Evolutionary conservation across 805 yeast genomes (phyloP), one percentile per base, ranked within the genome.

Genomic region (Kregervanrija fluxuum): DNA sequence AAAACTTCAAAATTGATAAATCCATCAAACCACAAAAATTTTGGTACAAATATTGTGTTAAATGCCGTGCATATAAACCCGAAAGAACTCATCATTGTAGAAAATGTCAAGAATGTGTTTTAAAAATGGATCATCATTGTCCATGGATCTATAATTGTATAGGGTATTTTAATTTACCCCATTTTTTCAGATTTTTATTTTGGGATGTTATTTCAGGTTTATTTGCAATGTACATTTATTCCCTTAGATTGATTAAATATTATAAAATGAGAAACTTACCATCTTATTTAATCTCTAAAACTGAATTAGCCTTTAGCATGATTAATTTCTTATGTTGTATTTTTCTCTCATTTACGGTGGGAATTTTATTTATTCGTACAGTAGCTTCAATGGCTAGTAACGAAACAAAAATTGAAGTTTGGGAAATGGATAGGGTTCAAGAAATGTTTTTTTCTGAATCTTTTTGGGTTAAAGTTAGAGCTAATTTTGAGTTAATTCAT

Each of bases 121-220:
- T 89, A 46, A 75, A 77, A 57, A 90, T 89, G 96, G 97, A 89
- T 61, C 97, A 89, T 60, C 96, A 89, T 65, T 82, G 83, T 59
- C 96, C 96, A 0, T 90, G 96, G 96, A 87, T 95, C 0, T 75
- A 78, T 61, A 90, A 86, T 58, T 90, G 96, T 58, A 91, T 90
- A 15, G 97, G 97, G 0, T 79, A 78, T 57, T 61, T 63, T 0
- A 90, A 90, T 57, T 69, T 78, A 60, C 87, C 95, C 0, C 90
- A 86, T 59, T 90, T 90, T 59, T 54, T 85, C 49, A 68, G 96
- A 44, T 90, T 90, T 57, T 56, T 90, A 33, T 54, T 71, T 10
- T 82, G 89, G 85, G 81, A 85, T 2, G 60, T 75, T 15, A 55
- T 71, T 32, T 68, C 80, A 1, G 72, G 82, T 1, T 67, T 69